Evolutionary conservation across 345 rosid species (phyloP).

Genomic region (Eucalyptus regnans): DNA sequence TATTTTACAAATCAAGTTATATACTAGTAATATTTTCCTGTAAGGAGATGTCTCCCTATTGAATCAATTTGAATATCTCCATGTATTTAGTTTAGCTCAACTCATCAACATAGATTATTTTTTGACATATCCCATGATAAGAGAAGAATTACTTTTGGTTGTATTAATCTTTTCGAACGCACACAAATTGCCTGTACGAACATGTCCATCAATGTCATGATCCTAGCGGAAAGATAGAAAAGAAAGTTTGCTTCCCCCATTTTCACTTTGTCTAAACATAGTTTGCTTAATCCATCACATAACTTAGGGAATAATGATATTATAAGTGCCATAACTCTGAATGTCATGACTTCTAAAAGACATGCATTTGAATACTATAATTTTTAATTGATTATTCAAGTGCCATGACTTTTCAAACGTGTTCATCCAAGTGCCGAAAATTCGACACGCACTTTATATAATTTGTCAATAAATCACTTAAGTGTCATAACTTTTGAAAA

Average conservation of each 20-base stretch:
- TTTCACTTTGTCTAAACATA: not conserved
- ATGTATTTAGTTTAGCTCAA: not conserved
- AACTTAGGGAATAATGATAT: not conserved
- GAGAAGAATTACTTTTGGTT: not conserved
- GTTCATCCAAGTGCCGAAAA: accelerated
- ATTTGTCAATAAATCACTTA: accelerated
- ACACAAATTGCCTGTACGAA: not conserved
- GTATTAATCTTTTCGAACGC: not conserved
- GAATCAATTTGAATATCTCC: not conserved
- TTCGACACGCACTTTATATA: no score
- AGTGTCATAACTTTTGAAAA: no score
- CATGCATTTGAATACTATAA: no score
- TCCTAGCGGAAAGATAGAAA: not conserved
- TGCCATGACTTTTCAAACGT: not conserved
- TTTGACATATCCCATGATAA: not conserved
- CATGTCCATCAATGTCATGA: not conserved
- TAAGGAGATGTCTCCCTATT: not conserved
- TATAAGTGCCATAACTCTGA: accelerated
- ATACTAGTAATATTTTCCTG: not conserved
- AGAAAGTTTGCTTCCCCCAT: not conserved
- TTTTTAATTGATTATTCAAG: no score
- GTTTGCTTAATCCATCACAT: not conserved
- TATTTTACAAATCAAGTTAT: not conserved
- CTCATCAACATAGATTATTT: not conserved
- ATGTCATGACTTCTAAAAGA: no score